phyloP scores from a whole-genome alignment of 1,139 yeast species.

The Taphrina sp. region DNA sequence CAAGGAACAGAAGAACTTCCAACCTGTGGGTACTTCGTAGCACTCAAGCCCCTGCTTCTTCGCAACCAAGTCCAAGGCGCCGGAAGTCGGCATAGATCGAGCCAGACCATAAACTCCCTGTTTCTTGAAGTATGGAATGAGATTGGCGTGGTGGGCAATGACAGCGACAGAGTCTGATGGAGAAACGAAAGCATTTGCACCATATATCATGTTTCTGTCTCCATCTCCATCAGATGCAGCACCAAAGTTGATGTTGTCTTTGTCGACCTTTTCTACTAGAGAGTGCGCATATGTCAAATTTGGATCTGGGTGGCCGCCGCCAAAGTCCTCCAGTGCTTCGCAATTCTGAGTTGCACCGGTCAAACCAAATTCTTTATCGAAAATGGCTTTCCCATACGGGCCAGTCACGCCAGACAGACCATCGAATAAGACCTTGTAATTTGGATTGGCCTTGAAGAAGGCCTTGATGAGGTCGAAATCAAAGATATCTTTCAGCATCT shows the following conservation, averaged over 20 bases:
- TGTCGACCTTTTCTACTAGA: constrained; percentile 79
- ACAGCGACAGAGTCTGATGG: constrained; percentile 99
- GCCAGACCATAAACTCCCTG: constrained; percentile 91
- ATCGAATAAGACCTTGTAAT: constrained; percentile 78
- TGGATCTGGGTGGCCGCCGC: constrained; percentile 98
- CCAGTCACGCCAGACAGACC: constrained; percentile 96
- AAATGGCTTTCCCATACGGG: constrained; percentile 85
- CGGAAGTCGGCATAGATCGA: constrained; percentile 97
- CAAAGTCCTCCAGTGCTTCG: constrained; percentile 81
- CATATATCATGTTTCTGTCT: constrained; percentile 97
- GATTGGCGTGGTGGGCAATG: constrained; percentile 77
- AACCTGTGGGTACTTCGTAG: constrained; percentile 98
- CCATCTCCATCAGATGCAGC: constrained; percentile 99
- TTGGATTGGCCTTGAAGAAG: constrained; percentile 59
- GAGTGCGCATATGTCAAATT: constrained; percentile 91
- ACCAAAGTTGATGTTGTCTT: constrained; percentile 80
- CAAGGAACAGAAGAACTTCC: constrained; percentile 96
- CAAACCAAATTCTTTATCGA: constrained; percentile 79
- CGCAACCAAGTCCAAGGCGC: constrained; percentile 91
- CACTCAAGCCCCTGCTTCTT: constrained; percentile 66
- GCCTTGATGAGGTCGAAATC: constrained; percentile 78
- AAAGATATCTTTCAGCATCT: constrained; percentile 77
- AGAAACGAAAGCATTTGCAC: constrained; percentile 90
- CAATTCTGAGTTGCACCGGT: constrained; percentile 71
- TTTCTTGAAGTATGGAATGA: constrained; percentile 84